Evolutionary conservation across 2,329 filamentous ascomycete species (phyloP), one percentile per base, ranked within the genome.

Genomic region (Xylariaceae sp.): DNA sequence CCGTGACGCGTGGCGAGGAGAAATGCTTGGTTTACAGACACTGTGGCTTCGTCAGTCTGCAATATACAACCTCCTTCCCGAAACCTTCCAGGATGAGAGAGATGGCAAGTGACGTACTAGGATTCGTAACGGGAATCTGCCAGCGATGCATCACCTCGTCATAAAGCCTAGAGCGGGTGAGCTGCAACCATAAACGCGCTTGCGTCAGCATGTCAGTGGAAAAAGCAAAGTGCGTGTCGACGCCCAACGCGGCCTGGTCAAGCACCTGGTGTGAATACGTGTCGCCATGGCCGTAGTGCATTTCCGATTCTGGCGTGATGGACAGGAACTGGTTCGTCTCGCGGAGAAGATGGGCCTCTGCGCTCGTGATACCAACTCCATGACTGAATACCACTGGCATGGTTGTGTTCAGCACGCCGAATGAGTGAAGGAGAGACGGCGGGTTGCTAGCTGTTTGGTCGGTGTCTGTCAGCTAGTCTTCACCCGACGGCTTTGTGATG

Each of bases 251-350:
- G 1, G 75, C 76, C 62, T 84, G 80, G 64, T 85, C 81, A 34
- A 75, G 75, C 34, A 79, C 72, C 7, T 73, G 67, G 56, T 78
- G 73, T 15, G 72, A 74, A 44, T 70, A 66, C 1, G 75, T 73
- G 59, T 84, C 79, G 0, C 71, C 73, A 64, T 82, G 80, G n/a
- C 82, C 82, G 68, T 79, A 84, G 67, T 83, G 80, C 74, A 82
- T 78, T 65, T 85, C 82, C 0, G 80, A 82, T 65, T 86, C 83
- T 1, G 82, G 81, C 0, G 83, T 85, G 59, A 81, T 81, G 55
- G 80, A 81, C 48, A 85, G 70, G 70, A 80, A 79, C 54, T 83
- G 77, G 68, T 84, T 79, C 1, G 75, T 75, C 0, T 69, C 60
- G 9, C 79, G 78, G 0, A 85, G 74, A 0, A 82, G 72, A 1